Evolutionary conservation across 2,329 filamentous ascomycete genomes (phyloP).

Genomic region (Colletotrichum horii): DNA sequence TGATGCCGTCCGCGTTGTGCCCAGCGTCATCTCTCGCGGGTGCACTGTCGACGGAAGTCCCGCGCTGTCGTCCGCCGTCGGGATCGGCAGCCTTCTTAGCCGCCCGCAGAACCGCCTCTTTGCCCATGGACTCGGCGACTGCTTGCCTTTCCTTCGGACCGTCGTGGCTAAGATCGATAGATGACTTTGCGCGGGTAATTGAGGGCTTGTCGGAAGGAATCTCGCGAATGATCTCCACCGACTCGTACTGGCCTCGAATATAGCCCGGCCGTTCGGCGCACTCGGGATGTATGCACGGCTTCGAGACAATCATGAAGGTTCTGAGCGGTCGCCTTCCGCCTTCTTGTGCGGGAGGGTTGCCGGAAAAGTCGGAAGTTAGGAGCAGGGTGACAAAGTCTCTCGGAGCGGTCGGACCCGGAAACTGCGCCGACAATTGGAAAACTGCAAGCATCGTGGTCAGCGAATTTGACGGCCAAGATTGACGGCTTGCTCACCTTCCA

Average conservation of each 20-base stretch:
- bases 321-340: constrained; percentile 52
- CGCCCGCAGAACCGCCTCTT: constrained; percentile 45
- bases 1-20: neutral
- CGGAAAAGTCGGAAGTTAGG: constrained; percentile 66
- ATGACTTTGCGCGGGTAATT: constrained; percentile 48
- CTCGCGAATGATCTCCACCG: constrained; percentile 88
- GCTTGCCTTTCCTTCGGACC: constrained; percentile 31
- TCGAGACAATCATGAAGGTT: constrained; percentile 87
- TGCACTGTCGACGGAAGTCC: constrained; percentile 18
- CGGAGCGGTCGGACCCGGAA: constrained; percentile 86
- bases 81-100: constrained; percentile 34
- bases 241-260: constrained; percentile 87
- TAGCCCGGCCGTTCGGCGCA: constrained; percentile 73
- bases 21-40: constrained; percentile 33
- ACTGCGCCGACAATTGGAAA: constrained; percentile 86
- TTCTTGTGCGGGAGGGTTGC: constrained; percentile 34
- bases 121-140: constrained; percentile 34
- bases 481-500: constrained; percentile 58
- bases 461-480: constrained; percentile 9
- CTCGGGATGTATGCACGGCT: constrained; percentile 79
- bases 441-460: constrained; percentile 52
- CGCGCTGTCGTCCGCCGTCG: constrained; percentile 31
- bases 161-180: constrained; percentile 44
- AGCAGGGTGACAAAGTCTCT: constrained; percentile 87
- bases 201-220: constrained; percentile 61